Base-by-base conservation (phyloP, 2,329 filamentous ascomycete species). In the Ilyonectria destructans region DNA sequence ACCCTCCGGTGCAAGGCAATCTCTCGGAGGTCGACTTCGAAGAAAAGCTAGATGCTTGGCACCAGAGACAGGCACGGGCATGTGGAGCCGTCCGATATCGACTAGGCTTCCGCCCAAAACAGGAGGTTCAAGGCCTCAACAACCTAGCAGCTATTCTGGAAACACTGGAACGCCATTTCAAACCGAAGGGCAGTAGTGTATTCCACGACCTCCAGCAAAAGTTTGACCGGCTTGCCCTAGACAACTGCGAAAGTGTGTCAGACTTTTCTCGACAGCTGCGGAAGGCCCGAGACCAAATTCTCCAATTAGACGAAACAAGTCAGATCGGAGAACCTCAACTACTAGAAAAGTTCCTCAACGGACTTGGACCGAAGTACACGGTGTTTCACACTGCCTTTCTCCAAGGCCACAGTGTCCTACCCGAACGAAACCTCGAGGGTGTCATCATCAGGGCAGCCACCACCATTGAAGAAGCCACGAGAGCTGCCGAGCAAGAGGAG, bases 1-100 rank as follows among this genome's bases (percentile, higher is more conserved):
- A 37, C 17, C 51, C 51, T 37, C 51, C 31, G 26, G 35, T 21
- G 21, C 15, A 55, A 55, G 51, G 51, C 15, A 55, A 55, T 40
- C 35, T 40, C 35, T 40, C 35, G 35, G 35, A 40, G 4, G 35
- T 40, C 31, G 51, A 37, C 51, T 33, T 55, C 31, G 21, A n/a
- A 40, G 19, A n/a, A 37, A 19, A 55, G 12, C 33, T 55, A 35
- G 31, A 55, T n/a, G 51, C 51, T 33, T 35, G 31, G 51, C 19
- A 33, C 29, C 33, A 33, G 12, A 31, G 31, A 35, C 31, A 35
- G 19, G 51, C n/a, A 21, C 51, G 51, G 35, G 51, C 29, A 21
- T 55, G 31, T 15, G 31, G 31, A 31, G 51, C 51, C 17, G 35
- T 55, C 19, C 31, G 51, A 55, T 35, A 33, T 55, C 31, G 31